Base-by-base conservation (phyloP, 1,139 yeast genomes). In the Candida sanyaensis region DNA sequence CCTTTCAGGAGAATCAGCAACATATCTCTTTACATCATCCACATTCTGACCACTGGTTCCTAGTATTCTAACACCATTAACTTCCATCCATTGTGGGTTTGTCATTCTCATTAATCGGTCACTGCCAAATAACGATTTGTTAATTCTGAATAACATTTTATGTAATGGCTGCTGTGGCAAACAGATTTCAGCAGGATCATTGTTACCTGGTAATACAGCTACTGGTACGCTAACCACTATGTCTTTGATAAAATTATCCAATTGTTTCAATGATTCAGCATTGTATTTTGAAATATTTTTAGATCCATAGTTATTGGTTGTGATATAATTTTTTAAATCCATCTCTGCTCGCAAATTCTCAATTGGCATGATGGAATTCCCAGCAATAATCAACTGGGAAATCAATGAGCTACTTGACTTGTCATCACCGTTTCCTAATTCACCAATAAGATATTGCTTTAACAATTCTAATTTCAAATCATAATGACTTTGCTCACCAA, bases 161-260 rank as follows among this genome's bases (percentile, higher is more conserved):
- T 93, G 97, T 12, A 93, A 65, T 3, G 96, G 88, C 62, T 88
- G 97, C 65, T 93, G 98, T 0, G 99, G 99, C 52, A 90, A 66
- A 47, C 95, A 81, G 13, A 80, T 71, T 55, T 88, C 96, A 7
- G 91, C 84, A 0, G 97, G 96, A 63, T 93, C 99, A 6, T 74
- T 68, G 4, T 71, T 77, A 5, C 99, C 99, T 0, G 99, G 97
- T 84, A 93, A 78, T 4, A 95, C 62, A 33, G 86, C 79, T 5
- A 92, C 82, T 0, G 95, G 86, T 17, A 90, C 66, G 5, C 86
- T 73, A 8, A 75, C 65, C 4, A 84, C 67, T 3, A 89, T 52
- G n/a, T 86, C 86, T 3, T 73, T 65, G 6, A 92, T 56, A 55
- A 86, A 83, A 11, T 62, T 59, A 55, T 90, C 95, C 26, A 92